A percentile compares a stretch with the other conserved stretches of the same genome.
phyloP scores from a whole-genome alignment of 805 yeast genomes.

The Lipomyces lipofer region DNA sequence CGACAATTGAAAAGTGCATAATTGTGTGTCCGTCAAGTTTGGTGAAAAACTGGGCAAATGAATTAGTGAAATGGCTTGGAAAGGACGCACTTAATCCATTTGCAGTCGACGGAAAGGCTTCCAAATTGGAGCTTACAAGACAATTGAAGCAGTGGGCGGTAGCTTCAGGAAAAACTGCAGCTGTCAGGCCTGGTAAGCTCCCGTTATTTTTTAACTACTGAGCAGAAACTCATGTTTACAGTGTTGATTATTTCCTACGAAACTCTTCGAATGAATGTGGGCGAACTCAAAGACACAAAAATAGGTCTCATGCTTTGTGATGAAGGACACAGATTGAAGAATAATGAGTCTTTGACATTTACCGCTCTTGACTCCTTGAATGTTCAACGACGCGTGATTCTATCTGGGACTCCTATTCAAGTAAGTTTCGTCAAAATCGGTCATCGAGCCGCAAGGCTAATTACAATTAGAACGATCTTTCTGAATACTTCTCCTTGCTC shows the following conservation, averaged over 20 bases:
- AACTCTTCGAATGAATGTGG: constrained; percentile 83
- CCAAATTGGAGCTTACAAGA: constrained; percentile 54
- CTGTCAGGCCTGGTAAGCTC: too few species aligned
- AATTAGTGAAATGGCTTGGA: constrained; percentile 91
- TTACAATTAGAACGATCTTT: constrained; percentile 63
- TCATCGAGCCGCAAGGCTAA: background rate
- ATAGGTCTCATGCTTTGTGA: constrained; percentile 86
- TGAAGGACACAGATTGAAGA: constrained; percentile 80
- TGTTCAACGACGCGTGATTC: constrained; percentile 83
- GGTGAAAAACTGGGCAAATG: constrained; percentile 97
- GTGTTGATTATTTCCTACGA: constrained; percentile 93
- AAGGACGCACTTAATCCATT: constrained; percentile 84
- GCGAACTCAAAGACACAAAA: constrained; percentile 68
- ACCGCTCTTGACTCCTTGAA: constrained; percentile 80
- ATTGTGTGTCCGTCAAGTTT: constrained; percentile 94
- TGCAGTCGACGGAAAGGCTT: constrained; percentile 85
- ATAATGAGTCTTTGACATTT: constrained; percentile 90
- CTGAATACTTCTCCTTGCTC: constrained; percentile 87
- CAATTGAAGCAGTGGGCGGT: constrained; percentile 81
- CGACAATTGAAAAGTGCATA: constrained; percentile 83
- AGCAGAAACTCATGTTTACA: too few species aligned
- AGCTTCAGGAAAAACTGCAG: constrained; percentile 79
- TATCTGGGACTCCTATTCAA: constrained; percentile 96
- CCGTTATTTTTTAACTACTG: too few species aligned
- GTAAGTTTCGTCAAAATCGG: background rate